Conservation (phyloP, 768 basidiomycete genomes). For the Tephrocybe sp. region DNA sequence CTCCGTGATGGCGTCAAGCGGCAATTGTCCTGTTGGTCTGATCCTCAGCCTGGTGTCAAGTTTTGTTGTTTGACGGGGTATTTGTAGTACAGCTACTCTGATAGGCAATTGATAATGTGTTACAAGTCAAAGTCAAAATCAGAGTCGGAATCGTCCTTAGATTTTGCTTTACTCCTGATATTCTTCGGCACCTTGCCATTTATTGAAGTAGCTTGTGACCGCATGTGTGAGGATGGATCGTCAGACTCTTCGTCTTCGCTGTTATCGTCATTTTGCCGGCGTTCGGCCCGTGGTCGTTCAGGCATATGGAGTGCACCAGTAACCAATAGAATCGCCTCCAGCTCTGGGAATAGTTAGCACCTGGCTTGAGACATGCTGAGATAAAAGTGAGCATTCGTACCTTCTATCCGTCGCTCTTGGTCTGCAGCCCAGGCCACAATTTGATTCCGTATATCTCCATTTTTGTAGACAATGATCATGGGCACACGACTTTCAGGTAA, state of each 20-base stretch:
- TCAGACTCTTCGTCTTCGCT: constrained; percentile 48
- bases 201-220: constrained; percentile 55
- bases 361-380: constrained; percentile 2
- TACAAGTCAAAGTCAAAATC: constrained; percentile 81
- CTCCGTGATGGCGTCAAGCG: no score
- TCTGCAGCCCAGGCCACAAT: constrained; percentile 84
- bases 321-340: constrained; percentile 67
- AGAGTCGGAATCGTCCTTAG: constrained; percentile 56
- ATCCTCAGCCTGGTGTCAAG: background rate
- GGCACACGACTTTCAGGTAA: constrained; percentile 89
- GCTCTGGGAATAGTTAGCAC: constrained; percentile 40
- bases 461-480: constrained; percentile 89
- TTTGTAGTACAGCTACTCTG: background rate
- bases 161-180: constrained; percentile 36
- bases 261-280: constrained; percentile 32
- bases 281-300: constrained; percentile 37
- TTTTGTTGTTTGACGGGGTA: constrained; percentile 2
- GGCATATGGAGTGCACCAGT: constrained; percentile 63
- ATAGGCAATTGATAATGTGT: constrained; percentile 1
- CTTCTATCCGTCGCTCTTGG: constrained; percentile 70
- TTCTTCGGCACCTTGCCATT: constrained; percentile 54
- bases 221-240: constrained; percentile 51
- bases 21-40: background rate
- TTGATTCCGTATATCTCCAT: constrained; percentile 88
- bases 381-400: constrained; percentile 42